Percentiles rank a stretch among this genome's conserved stretches.
phyloP scores from a whole-genome alignment of 768 basidiomycete genomes.

The Leccinum longicurvipes region DNA sequence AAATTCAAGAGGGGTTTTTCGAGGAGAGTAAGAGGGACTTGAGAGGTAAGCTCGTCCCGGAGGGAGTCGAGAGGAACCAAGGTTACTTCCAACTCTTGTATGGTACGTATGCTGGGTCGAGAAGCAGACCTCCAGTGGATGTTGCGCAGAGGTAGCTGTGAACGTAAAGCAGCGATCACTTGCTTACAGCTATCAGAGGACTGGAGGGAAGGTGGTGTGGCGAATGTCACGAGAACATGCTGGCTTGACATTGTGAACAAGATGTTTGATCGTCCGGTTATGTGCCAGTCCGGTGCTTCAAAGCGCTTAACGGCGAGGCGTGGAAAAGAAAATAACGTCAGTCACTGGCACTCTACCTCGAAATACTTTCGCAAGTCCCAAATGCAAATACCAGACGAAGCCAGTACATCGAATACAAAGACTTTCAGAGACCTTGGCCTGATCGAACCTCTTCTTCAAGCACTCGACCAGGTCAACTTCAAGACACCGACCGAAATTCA shows the following conservation, averaged over 20 bases:
- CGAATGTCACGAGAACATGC: slow-evolving; percentile 65
- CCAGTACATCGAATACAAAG: slow-evolving; percentile 40
- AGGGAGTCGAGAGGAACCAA: slow-evolving; percentile 65
- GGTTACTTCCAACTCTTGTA: slow-evolving; percentile 82
- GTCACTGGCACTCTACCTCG: too few relatives aligned
- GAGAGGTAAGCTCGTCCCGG: slow-evolving; percentile 72
- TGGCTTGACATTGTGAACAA: slow-evolving; percentile 36
- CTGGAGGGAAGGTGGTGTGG: slow-evolving; percentile 59
- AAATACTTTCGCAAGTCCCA: slow-evolving; percentile 1
- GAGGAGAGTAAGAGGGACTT: slow-evolving; percentile 71
- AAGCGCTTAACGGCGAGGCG: slow-evolving; percentile 1
- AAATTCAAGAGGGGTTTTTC: slow-evolving; percentile 87
- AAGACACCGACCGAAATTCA: slow-evolving; percentile 92
- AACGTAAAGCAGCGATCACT: slow-evolving; percentile 57
- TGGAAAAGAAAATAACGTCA: slow-evolving; percentile 13
- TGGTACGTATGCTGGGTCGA: slow-evolving; percentile 72
- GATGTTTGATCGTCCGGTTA: neutral
- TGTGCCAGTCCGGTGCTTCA: neutral
- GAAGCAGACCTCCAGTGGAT: slow-evolving; percentile 88
- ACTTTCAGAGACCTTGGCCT: slow-evolving; percentile 86
- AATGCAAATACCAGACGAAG: slow-evolving; percentile 68
- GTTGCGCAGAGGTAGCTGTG: slow-evolving; percentile 80
- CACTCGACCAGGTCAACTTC: slow-evolving; percentile 78
- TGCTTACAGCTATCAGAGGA: slow-evolving; percentile 74
- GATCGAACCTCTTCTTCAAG: slow-evolving; percentile 84